These are phyloP conservation scores for Tuber umbilicatum DNA, from an alignment of 495 filamentous ascomycete species.

Conservation along the genomic window DNA sequence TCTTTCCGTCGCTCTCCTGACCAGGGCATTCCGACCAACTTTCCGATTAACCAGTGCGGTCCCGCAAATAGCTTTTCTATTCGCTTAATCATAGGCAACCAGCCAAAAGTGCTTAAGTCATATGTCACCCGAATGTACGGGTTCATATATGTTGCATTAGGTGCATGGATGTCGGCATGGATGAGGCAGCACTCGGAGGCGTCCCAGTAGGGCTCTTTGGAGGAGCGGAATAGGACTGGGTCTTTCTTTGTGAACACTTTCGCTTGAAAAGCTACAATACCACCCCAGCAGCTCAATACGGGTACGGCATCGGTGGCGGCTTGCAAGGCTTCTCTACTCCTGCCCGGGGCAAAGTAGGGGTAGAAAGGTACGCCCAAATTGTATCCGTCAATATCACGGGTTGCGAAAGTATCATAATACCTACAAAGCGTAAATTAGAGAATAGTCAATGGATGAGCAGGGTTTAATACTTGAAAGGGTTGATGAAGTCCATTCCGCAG, in stretches of 20 bases:
- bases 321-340: constrained; percentile 58
- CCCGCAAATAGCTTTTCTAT: constrained; percentile 56
- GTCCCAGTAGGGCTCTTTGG: constrained; percentile 63
- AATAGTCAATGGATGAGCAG: not conserved
- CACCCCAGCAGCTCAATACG: constrained; percentile 74
- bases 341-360: constrained; percentile 64
- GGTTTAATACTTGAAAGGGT: constrained; percentile 58
- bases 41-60: constrained; percentile 52
- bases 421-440: not conserved
- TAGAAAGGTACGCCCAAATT: constrained; percentile 64
- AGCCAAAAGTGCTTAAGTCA: constrained; percentile 49
- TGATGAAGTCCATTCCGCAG: constrained; percentile 71
- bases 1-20: constrained; percentile 54
- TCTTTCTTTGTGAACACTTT: constrained; percentile 48
- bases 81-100: constrained; percentile 51
- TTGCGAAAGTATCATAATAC: constrained; percentile 70
- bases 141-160: constrained; percentile 61
- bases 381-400: constrained; percentile 66
- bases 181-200: constrained; percentile 74
- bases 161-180: constrained; percentile 59
- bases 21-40: constrained; percentile 51
- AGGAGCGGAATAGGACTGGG: constrained; percentile 59
- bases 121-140: constrained; percentile 68
- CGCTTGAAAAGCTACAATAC: constrained; percentile 73
- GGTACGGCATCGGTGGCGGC: constrained; percentile 60